Base-by-base conservation (phyloP, 2,329 filamentous ascomycete species). In the Hypoxylon rubiginosum region DNA sequence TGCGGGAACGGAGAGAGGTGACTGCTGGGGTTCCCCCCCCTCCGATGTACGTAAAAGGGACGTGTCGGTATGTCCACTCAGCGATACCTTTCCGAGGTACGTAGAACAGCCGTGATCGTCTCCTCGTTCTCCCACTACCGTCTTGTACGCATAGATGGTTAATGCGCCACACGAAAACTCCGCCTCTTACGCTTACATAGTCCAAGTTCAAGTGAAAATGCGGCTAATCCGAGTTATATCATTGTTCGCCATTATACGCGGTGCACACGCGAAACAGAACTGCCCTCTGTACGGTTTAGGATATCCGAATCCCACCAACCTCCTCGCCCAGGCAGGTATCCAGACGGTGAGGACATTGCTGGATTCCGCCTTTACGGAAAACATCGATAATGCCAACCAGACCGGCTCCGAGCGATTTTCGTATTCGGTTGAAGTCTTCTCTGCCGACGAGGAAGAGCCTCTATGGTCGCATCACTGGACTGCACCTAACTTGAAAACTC, bases 381-480 rank as follows among this genome's bases (percentile, higher is more conserved):
- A 73, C 57, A 75, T 79, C 59, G 77, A 79, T 54, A 71, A 74
- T 39, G 69, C 70, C n/a, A 76, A 71, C 30, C 66, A 62, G 32
- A 74, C 72, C 0, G 73, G 72, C 3, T 74, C 76, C 0, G 67
- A 73, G n/a, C 46, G 26, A 4, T 73, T 75, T 62, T 79, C 77
- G 0, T 79, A 78, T 50, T 73, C 75, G 0, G 73, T 77, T 48
- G 72, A 78, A 52, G 75, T 78, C 4, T 79, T 78, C 49, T 68
- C 75, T 0, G 72, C 68, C 0, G 70, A 62, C 15, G 74, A 76
- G 28, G 66, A 73, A 34, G 54, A 61, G 30, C 73, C 75, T 5
- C 39, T 79, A 4, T 74, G 71, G 71, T 64, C 70, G 0, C 72
- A 72, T 39, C 49, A 73, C 58, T 73, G 72, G 72, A 79, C 77